Percentiles rank a stretch among this genome's conserved stretches.
These are phyloP conservation scores for Rhodotorula sp. DNA, from an alignment of 1,284 basidiomycete species.

Conservation along the genomic window DNA sequence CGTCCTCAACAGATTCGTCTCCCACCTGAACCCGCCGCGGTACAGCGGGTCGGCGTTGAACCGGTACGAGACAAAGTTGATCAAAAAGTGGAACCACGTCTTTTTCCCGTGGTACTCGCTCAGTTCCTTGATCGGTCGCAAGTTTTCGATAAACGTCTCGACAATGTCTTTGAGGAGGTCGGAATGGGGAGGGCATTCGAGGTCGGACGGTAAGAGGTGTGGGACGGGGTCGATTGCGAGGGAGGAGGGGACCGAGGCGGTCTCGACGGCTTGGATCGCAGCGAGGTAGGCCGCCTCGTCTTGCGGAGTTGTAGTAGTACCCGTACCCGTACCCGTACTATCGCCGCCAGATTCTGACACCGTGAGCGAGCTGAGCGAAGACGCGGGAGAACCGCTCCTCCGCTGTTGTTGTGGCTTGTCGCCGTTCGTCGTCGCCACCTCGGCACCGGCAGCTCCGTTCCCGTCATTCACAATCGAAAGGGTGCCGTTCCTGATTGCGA, in stretches of 20 bases:
- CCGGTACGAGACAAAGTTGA: constrained; percentile 33
- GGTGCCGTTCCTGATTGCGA: background rate
- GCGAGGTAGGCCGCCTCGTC: background rate
- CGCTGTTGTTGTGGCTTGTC: background rate
- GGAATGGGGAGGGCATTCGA: constrained; percentile 6
- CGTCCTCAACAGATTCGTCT: constrained; percentile 27
- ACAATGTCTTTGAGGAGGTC: constrained; percentile 13
- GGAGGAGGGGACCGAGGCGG: constrained; percentile 1
- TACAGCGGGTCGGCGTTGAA: background rate
- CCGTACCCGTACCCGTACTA: too few species aligned
- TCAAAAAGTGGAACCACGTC: constrained; percentile 37
- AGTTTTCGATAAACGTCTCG: constrained; percentile 16
- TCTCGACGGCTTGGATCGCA: background rate
- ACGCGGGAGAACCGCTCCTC: constrained; percentile 4
- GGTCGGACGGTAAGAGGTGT: background rate
- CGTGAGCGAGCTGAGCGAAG: constrained; percentile 6
- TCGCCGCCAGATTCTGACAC: background rate
- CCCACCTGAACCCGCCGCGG: constrained; percentile 31
- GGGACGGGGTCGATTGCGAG: constrained; percentile 4
- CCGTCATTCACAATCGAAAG: background rate
- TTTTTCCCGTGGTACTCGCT: constrained; percentile 31
- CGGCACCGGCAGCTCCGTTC: background rate
- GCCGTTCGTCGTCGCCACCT: background rate
- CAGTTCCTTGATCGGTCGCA: constrained; percentile 16
- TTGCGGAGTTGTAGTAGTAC: background rate